Conservation (phyloP, 2,329 filamentous ascomycete species). For the Fonsecaea erecta region DNA sequence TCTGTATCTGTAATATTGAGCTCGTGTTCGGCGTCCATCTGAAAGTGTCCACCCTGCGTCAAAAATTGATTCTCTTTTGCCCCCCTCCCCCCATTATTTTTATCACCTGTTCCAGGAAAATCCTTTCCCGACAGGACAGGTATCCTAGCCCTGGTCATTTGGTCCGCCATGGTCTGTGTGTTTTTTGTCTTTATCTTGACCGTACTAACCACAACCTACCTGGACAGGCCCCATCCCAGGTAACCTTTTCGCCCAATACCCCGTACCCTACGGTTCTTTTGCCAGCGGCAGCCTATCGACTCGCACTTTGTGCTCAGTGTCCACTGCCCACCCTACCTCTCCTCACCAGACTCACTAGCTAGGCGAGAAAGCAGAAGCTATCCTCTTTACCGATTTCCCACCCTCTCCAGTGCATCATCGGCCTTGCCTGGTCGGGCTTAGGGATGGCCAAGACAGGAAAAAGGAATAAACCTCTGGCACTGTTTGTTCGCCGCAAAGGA, state of each 20-base stretch:
- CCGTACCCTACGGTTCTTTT: slow-evolving; percentile 4
- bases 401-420: slow-evolving; percentile 1
- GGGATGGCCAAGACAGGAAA: slow-evolving; percentile 9
- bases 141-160: neutral
- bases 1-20: slow-evolving; percentile 17
- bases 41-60: slow-evolving; percentile 10
- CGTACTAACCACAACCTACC: neutral
- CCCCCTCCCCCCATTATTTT: neutral
- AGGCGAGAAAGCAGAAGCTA: slow-evolving; percentile 15
- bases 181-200: neutral
- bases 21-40: slow-evolving; percentile 20
- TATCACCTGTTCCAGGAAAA: neutral
- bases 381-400: slow-evolving; percentile 13
- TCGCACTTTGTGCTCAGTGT: neutral
- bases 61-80: slow-evolving; percentile 6
- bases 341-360: neutral
- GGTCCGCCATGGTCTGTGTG: neutral
- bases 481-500: neutral
- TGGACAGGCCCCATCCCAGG: neutral
- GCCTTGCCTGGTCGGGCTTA: slow-evolving; percentile 2
- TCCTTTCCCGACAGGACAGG: neutral
- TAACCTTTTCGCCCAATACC: neutral
- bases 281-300: neutral
- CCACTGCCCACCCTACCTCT: neutral
- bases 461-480: slow-evolving; percentile 16